phyloP scores from a whole-genome alignment of 1,284 basidiomycete genomes.

The Puccinia brachypodii region DNA sequence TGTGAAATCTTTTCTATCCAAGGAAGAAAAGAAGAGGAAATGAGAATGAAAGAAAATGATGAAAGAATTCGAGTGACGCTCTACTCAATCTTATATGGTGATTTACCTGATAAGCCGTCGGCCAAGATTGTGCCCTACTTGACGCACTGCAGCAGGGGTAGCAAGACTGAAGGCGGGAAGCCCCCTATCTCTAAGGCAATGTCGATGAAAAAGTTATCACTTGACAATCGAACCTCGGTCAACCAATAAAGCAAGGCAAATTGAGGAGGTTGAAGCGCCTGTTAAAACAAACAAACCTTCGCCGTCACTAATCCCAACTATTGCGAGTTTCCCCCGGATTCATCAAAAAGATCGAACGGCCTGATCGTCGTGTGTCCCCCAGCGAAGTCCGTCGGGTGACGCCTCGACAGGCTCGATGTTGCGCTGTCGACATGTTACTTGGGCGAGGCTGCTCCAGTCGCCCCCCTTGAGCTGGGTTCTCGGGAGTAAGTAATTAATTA shows the following conservation, averaged over 20 bases:
- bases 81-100: neutral
- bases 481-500: neutral
- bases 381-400: neutral
- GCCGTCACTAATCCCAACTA: neutral
- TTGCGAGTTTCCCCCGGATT: neutral
- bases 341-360: neutral
- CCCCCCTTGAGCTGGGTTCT: neutral
- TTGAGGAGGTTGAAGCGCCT: neutral
- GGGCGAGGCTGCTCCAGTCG: neutral
- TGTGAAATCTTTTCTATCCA: neutral
- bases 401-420: neutral
- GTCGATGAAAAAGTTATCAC: neutral
- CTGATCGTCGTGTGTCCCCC: neutral
- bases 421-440: neutral
- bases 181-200: neutral
- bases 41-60: constrained; percentile 1
- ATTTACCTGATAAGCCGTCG: neutral
- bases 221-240: neutral
- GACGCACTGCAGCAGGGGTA: neutral
- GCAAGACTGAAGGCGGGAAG: neutral
- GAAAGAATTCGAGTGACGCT: neutral
- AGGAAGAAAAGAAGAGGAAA: neutral
- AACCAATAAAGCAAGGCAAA: neutral
- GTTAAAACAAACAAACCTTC: neutral
- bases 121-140: neutral